Base-by-base conservation (phyloP, 1,139 yeast species). In the Scheffersomyces quercinus region DNA sequence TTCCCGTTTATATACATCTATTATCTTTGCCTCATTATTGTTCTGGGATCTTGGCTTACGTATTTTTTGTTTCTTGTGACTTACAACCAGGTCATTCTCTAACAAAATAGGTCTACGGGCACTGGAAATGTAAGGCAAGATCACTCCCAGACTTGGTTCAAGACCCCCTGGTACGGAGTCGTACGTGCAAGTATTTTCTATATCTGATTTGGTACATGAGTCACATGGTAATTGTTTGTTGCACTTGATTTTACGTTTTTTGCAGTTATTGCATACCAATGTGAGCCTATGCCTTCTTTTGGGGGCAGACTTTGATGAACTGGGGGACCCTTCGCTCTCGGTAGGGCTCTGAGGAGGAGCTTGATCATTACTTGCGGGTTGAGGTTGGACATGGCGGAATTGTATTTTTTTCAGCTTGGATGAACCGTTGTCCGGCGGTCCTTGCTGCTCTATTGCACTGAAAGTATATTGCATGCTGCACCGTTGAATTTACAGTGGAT, bases 201-300 rank as follows among this genome's bases (percentile, higher is more conserved):
- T 37, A 13, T 46, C 39, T 5, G 48, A 45, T 37, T 46, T 46
- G 29, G 43, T 41, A 35, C 51, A 48, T 3, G 49, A 37, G 14
- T 38, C 33, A 37, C 51, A 48, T 3, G 51, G 51, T 3, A 20
- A 31, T 9, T 45, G 47, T 28, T 44, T 44, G 37, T 48, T 46
- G 37, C 51, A 48, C 32, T 43, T 40, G 37, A 46, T 48, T 39
- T 48, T 48, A 42, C 43, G 41, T 9, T 47, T 30, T 33, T 46
- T 46, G 40, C 51, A 48, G 10, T 37, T 37, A 12, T 41, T 49
- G 33, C 51, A 48, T 6, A 48, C 49, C 20, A 46, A 38, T 9
- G 49, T 48, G 12, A 48, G 36, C 9, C 51, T 41, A 14, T 40
- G 40, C 4, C 51, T 39, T 29, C 44, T 48, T 26, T 40, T 41